Conservation (phyloP, 257 asterid genomes). For the Haberlea rhodopensis region DNA sequence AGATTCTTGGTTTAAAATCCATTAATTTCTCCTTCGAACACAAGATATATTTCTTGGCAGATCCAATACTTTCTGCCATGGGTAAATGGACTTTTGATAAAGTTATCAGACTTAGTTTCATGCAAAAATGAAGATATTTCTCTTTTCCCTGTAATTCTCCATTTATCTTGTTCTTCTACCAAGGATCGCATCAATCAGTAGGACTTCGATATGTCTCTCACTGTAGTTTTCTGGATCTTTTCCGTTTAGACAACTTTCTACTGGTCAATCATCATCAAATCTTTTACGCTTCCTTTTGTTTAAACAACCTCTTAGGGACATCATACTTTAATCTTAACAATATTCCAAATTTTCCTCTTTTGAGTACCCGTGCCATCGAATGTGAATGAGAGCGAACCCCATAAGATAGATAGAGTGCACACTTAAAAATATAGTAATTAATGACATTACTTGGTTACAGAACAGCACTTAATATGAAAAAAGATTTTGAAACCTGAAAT, state of each 20-base stretch:
- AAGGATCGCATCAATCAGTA: too few relatives aligned
- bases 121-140: too few relatives aligned
- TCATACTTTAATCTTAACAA: background rate
- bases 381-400: too few relatives aligned
- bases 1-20: background rate
- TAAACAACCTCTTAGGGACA: background rate
- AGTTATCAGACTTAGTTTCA: too few relatives aligned
- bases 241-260: background rate
- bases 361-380: background rate
- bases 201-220: too few relatives aligned
- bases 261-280: background rate
- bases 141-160: too few relatives aligned
- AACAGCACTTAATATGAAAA: background rate
- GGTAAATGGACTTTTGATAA: too few relatives aligned
- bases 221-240: background rate
- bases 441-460: background rate
- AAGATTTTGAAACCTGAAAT: background rate
- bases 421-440: too few relatives aligned
- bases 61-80: too few relatives aligned
- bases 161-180: too few relatives aligned
- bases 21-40: background rate
- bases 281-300: background rate
- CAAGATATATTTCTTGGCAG: too few relatives aligned
- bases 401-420: background rate
- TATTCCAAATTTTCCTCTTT: background rate